These are phyloP conservation scores for Spatholobus suberectus DNA, from an alignment of 306 rosid species.

Conservation along the genomic window DNA sequence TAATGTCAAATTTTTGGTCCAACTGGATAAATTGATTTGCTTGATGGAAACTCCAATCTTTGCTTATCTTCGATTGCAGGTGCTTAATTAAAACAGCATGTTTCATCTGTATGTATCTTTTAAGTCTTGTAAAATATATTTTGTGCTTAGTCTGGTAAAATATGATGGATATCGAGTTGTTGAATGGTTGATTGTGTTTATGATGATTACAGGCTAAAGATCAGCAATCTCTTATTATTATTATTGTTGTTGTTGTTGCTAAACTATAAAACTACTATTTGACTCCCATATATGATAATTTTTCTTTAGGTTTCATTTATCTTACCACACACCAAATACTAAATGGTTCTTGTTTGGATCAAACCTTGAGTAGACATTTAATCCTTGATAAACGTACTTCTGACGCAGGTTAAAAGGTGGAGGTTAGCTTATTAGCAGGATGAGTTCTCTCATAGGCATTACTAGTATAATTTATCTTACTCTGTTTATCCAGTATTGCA, in stretches of 20 bases:
- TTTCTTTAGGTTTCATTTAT: constrained; percentile 19
- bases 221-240: too few relatives aligned
- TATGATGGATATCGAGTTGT: constrained; percentile 14
- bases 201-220: too few relatives aligned
- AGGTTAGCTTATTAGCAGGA: constrained; percentile 13
- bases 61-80: constrained; percentile 96
- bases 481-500: not conserved
- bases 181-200: not conserved
- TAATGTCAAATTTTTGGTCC: constrained; percentile 89
- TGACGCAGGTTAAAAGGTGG: not conserved
- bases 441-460: not conserved
- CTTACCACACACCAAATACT: not conserved
- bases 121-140: constrained; percentile 30
- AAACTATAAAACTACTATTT: not conserved
- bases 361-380: not conserved
- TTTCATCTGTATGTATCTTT: constrained; percentile 29
- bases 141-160: constrained; percentile 36
- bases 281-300: not conserved
- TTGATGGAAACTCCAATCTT: constrained; percentile 94
- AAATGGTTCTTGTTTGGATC: not conserved
- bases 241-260: not conserved
- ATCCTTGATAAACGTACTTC: not conserved
- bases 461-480: not conserved
- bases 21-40: constrained; percentile 90
- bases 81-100: constrained; percentile 39